Evolutionary conservation across 2,329 filamentous ascomycete genomes (phyloP), one percentile per base, ranked within the genome.

Genomic region (Metarhizium brunneum): DNA sequence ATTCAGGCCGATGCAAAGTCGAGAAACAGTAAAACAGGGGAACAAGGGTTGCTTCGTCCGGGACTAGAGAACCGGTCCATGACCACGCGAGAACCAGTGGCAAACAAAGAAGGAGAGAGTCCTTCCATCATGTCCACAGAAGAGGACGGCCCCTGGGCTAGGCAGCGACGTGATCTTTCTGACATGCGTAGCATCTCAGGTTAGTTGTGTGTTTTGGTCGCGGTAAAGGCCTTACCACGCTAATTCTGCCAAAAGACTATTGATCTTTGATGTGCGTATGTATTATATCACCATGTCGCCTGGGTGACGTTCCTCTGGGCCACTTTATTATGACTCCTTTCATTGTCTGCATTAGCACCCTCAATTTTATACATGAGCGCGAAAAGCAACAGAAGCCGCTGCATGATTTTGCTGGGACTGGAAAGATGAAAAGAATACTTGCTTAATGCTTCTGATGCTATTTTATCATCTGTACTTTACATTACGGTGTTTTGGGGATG

Each of bases 31-130:
- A 70, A 72, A 59, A 66, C 72, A 54, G 66, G 71, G 53, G 63
- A 65, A 58, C 68, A 71, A 35, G 68, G 66, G 11, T 61, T 74
- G 36, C 57, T 72, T 30, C 67, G 75, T 65, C 68, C 73, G 67
- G 62, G 74, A 30, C 60, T 75, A 20, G 74, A 88, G 62, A 73
- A 78, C 52, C 79, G 88, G 58, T 81, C 88, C 16, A 82, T 85
- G 63, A 91, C 88, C n/a, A 85, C 84, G 56, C 79, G 81, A 48
- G 86, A 85, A 51, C 77, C 80, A 11, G 71, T 84, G 56, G 75
- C 71, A 50, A 77, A 78, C 18, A 63, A 65, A 50, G 82, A 77
- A 59, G 69, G 80, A 55, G 83, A 84, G 54, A 89, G 84, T 68
- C 85, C 87, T 30, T 76, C 79, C 35, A 72, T 86, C 53, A 72